These are phyloP conservation scores for Alternaria gaisen DNA, from an alignment of 2,329 filamentous ascomycete genomes.

Conservation along the genomic window DNA sequence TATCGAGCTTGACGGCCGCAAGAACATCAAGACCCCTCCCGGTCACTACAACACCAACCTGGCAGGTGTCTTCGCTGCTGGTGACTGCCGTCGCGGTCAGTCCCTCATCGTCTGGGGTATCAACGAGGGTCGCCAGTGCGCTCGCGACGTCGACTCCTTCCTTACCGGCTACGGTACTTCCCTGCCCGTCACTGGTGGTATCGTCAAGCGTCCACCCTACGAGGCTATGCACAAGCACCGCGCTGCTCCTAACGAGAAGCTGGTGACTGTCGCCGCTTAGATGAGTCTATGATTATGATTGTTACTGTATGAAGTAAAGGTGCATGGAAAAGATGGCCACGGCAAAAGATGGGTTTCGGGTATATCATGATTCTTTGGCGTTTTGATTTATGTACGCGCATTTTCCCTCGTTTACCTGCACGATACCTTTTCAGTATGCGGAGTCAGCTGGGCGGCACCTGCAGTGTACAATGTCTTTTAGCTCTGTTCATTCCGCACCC, in stretches of 20 bases:
- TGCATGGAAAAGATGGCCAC: constrained; percentile 9
- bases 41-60: constrained; percentile 91
- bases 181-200: constrained; percentile 90
- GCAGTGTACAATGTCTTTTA: constrained; percentile 35
- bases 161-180: constrained; percentile 78
- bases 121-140: constrained; percentile 93
- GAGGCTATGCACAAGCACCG: constrained; percentile 66
- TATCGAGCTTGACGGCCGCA: constrained; percentile 89
- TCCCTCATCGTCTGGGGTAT: constrained; percentile 98
- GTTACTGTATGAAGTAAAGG: constrained; percentile 11
- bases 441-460: constrained; percentile 46
- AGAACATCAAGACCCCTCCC: constrained; percentile 93
- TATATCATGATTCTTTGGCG: constrained; percentile 22
- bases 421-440: constrained; percentile 48
- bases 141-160: constrained; percentile 89
- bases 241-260: constrained; percentile 49
- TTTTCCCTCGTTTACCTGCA: constrained; percentile 43
- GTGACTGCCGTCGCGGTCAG: constrained; percentile 93
- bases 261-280: constrained; percentile 51
- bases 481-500: constrained; percentile 16
- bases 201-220: constrained; percentile 82
- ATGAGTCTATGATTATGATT: constrained; percentile 14
- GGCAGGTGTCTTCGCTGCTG: constrained; percentile 88
- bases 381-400: constrained; percentile 22
- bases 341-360: constrained; percentile 7